phyloP scores from a whole-genome alignment of 2,329 filamentous ascomycete genomes.

The Botrytis tulipae region DNA sequence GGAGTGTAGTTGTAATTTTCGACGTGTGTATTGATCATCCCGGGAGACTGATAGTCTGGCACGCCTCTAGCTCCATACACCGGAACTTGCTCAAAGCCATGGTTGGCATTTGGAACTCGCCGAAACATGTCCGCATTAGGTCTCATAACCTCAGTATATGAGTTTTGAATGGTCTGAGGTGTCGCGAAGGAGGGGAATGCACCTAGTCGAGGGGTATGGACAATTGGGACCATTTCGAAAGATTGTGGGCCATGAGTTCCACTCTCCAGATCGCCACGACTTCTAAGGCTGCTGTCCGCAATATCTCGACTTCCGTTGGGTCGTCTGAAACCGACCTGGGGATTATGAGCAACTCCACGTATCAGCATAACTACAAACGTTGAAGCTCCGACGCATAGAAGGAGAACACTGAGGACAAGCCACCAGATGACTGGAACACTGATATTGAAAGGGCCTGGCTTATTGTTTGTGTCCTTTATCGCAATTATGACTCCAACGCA shows the following conservation, averaged over 20 bases:
- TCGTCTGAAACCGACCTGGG: not conserved
- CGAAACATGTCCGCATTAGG: not conserved
- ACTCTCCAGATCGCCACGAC: not conserved
- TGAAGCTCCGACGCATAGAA: not conserved
- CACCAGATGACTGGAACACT: conserved; percentile 1
- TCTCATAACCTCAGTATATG: not conserved
- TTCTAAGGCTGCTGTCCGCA: not conserved
- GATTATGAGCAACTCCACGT: not conserved
- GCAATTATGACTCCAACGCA: not conserved
- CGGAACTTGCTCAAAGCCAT: not conserved
- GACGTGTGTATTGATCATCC: not conserved
- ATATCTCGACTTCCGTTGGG: not conserved
- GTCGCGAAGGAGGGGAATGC: not conserved
- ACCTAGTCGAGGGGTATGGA: not conserved
- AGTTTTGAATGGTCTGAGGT: not conserved
- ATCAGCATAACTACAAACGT: not conserved
- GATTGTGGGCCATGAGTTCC: not conserved
- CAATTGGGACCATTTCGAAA: not conserved
- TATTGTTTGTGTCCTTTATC: not conserved
- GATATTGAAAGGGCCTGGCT: not conserved
- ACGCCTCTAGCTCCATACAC: not conserved
- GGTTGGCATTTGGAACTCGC: too few relatives aligned
- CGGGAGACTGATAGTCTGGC: not conserved
- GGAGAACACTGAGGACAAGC: not conserved
- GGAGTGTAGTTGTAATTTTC: not conserved